Evolutionary conservation across 345 rosid species (phyloP).

Genomic region (Combretum micranthum): DNA sequence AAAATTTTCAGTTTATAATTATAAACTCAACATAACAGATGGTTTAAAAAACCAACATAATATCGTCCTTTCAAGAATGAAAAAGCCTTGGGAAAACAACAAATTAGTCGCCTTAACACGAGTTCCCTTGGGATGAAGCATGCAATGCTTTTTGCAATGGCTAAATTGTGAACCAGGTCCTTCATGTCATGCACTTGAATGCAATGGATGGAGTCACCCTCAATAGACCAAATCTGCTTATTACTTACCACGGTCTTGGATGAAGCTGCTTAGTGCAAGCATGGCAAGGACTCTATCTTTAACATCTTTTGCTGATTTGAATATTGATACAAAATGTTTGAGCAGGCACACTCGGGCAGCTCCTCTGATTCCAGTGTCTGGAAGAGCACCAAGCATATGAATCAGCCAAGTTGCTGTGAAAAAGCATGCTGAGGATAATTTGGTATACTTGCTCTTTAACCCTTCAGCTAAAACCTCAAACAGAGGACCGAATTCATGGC

Average conservation of each 20-base stretch:
- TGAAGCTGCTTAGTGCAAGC: slow-evolving; percentile 60
- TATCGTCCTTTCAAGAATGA: too few species aligned
- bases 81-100: neutral
- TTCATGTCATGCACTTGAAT: slow-evolving; percentile 58
- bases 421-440: slow-evolving; percentile 40
- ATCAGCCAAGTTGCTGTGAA: slow-evolving; percentile 55
- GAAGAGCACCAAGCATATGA: slow-evolving; percentile 45
- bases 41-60: too few species aligned
- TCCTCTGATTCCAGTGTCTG: slow-evolving; percentile 55
- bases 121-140: slow-evolving; percentile 65
- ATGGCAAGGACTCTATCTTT: slow-evolving; percentile 51
- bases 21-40: too few species aligned
- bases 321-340: slow-evolving; percentile 35
- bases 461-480: slow-evolving; percentile 72
- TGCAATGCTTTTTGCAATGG: slow-evolving; percentile 34
- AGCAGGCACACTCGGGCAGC: slow-evolving; percentile 66
- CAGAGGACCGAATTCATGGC: slow-evolving; percentile 60
- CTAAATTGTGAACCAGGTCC: slow-evolving; percentile 53
- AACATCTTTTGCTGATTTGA: slow-evolving; percentile 41
- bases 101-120: slow-evolving; percentile 48
- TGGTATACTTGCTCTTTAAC: slow-evolving; percentile 35
- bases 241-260: slow-evolving; percentile 42
- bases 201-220: slow-evolving; percentile 28
- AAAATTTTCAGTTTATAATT: too few species aligned
- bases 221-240: slow-evolving; percentile 33